Evolutionary conservation across 2,329 filamentous ascomycete genomes (phyloP), one percentile per base, ranked within the genome.

Genomic region (Xylaria sp.): DNA sequence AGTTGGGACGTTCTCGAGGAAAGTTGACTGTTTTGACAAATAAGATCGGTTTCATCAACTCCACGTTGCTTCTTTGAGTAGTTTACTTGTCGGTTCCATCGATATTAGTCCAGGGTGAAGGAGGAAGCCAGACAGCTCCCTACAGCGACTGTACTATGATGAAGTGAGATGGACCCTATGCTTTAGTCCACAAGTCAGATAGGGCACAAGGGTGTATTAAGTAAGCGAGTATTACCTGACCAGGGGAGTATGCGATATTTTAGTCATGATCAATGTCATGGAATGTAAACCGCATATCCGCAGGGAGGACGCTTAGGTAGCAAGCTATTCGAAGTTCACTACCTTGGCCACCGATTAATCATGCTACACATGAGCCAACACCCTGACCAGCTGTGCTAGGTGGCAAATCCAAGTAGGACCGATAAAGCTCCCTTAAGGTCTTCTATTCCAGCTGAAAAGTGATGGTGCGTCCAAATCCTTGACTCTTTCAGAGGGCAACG

Each of bases 391-490:
- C 55, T 60, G 61, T 60, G 50, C 46, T 25, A 37, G 39, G 48
- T 20, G 55, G 61, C 50, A 52, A 65, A 55, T 51, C 34, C 2
- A 28, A 39, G 23, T 57, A 41, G 39, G 41, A 25, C 56, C 9
- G 56, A 59, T 28, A 9, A 59, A 51, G 34, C 20, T 46, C 25
- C 28, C 41, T 50, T 39, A 25, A 39, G 12, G 25, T 34, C 15
- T 23, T 57, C 13, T 59, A 44, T 65, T 7, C 20, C n/a, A 61
- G 61, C 62, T 61, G 56, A 55, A 54, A 25, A 62, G 34, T 10
- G 23, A 58, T 52, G 28, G 44, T 58, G 52, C 15, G 41, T 57
- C n/a, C 7, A 23, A 66, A 37, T 37, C 34, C n/a, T n/a, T 46
- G 13, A 51, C 15, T 44, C 39, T 39, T 23, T 46, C 10, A 55